Conservation (phyloP, 495 filamentous ascomycete species). For the Annulohypoxylon moriforme region DNA sequence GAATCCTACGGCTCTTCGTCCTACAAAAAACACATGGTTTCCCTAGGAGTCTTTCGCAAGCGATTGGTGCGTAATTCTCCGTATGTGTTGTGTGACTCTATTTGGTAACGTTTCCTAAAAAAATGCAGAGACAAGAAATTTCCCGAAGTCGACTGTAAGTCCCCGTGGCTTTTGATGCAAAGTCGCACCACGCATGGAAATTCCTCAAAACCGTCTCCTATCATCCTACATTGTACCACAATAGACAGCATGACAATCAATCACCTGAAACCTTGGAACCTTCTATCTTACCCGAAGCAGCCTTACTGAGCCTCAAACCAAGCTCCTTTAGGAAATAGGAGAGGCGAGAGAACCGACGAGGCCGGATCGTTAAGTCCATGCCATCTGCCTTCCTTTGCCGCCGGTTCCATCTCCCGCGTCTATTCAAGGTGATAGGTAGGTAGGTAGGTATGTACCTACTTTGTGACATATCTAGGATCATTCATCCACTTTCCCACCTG, state of each 20-base stretch:
- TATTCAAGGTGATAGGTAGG: constrained; percentile 19
- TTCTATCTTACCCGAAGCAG: constrained; percentile 38
- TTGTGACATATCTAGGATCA: constrained; percentile 39
- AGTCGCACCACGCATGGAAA: constrained; percentile 41
- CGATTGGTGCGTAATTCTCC: constrained; percentile 48
- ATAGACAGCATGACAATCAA: constrained; percentile 40
- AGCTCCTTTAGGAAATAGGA: constrained; percentile 34
- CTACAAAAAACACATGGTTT: constrained; percentile 48
- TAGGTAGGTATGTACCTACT: neutral
- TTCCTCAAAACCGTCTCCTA: constrained; percentile 40
- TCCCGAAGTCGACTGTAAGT: constrained; percentile 51
- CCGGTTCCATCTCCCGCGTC: constrained; percentile 36
- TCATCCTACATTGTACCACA: constrained; percentile 40
- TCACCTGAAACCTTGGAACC: constrained; percentile 46
- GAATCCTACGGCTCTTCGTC: constrained; percentile 29
- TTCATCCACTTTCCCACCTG: constrained; percentile 43
- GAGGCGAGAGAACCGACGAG: constrained; percentile 41
- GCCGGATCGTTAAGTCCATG: constrained; percentile 41
- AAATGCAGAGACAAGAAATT: constrained; percentile 46
- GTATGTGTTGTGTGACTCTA: constrained; percentile 42
- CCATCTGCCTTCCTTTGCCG: constrained; percentile 44
- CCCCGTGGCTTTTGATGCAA: constrained; percentile 44
- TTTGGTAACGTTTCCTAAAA: constrained; percentile 35
- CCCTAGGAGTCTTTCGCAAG: constrained; percentile 17
- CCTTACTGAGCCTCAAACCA: constrained; percentile 38